phyloP scores from a whole-genome alignment of 2,329 filamentous ascomycete genomes.

The Nigrospora oryzae region DNA sequence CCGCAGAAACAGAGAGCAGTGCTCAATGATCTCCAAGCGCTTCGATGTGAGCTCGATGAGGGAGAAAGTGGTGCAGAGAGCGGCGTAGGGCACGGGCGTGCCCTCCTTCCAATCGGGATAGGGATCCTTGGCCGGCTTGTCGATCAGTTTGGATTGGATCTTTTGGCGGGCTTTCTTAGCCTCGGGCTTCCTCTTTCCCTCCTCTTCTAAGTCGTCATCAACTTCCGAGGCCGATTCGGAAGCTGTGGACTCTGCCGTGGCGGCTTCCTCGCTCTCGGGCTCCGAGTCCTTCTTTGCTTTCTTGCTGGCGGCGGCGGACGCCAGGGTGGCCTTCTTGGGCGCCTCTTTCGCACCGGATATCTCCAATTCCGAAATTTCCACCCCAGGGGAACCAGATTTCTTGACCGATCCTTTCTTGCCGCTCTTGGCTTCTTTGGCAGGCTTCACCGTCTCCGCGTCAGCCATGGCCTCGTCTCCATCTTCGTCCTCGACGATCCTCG shows the following conservation, averaged over 20 bases:
- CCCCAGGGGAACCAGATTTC: conserved; percentile 12
- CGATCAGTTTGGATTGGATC: conserved; percentile 63
- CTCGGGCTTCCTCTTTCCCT: conserved; percentile 44
- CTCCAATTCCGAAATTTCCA: too few relatives aligned
- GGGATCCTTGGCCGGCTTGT: conserved; percentile 54
- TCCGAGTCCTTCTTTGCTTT: conserved; percentile 15
- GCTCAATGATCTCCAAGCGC: conserved; percentile 75
- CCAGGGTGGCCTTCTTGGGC: not conserved
- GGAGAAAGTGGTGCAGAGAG: conserved; percentile 89
- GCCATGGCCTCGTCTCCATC: conserved; percentile 34
- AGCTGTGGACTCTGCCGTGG: conserved; percentile 33
- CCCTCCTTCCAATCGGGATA: conserved; percentile 93
- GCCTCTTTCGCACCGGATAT: conserved; percentile 12
- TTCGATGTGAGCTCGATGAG: conserved; percentile 93
- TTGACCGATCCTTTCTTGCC: conserved; percentile 18
- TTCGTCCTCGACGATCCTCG: conserved; percentile 42
- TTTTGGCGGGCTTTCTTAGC: conserved; percentile 77
- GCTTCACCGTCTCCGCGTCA: conserved; percentile 16
- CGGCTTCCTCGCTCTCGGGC: conserved; percentile 16
- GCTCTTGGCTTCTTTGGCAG: conserved; percentile 15
- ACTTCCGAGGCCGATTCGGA: conserved; percentile 39
- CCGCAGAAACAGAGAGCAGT: conserved; percentile 83
- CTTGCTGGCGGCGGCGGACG: conserved; percentile 2
- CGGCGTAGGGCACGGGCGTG: conserved; percentile 85
- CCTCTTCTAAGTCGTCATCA: conserved; percentile 40